Conservation (phyloP, 352 stramenopile species). For the Aphanomyces invadans region DNA sequence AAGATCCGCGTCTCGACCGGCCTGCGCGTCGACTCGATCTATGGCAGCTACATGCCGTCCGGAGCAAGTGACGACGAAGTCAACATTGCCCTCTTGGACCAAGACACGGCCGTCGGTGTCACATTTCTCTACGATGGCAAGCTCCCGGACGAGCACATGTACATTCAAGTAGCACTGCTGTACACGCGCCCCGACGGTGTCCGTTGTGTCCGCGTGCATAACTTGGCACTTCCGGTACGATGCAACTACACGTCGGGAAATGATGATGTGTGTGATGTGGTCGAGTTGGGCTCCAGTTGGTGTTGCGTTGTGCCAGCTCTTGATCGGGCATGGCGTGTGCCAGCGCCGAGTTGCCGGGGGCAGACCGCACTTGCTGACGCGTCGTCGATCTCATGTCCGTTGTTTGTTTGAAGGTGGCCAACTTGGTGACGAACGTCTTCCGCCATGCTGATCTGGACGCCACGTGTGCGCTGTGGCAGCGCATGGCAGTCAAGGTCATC, state of each 20-base stretch:
- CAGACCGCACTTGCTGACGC: too few species aligned
- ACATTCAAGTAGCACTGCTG: constrained; percentile 83
- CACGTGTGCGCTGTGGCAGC: constrained; percentile 80
- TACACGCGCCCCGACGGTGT: constrained; percentile 81
- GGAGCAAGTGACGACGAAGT: constrained; percentile 76
- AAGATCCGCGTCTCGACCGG: constrained; percentile 83
- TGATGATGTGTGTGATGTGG: too few species aligned
- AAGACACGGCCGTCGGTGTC: constrained; percentile 78
- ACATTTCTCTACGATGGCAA: constrained; percentile 85
- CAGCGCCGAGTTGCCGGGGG: too few species aligned
- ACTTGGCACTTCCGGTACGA: constrained; percentile 64
- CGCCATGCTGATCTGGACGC: constrained; percentile 82
- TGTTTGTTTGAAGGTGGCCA: constrained; percentile 17
- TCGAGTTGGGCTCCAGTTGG: too few species aligned
- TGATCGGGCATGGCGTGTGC: too few species aligned
- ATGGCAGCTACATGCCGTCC: constrained; percentile 68
- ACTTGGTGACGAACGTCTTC: constrained; percentile 80
- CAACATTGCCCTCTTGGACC: constrained; percentile 82
- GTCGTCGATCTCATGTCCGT: too few species aligned
- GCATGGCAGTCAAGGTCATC: constrained; percentile 65
- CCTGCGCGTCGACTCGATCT: constrained; percentile 78
- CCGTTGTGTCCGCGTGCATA: constrained; percentile 88
- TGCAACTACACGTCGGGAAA: constrained; percentile 32
- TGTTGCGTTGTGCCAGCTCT: too few species aligned
- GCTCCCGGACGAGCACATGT: constrained; percentile 67